A percentile compares a stretch with the other conserved stretches of the same genome.
These are phyloP conservation scores for Trichoderma erinaceum DNA, from an alignment of 495 filamentous ascomycete species.

Conservation along the genomic window DNA sequence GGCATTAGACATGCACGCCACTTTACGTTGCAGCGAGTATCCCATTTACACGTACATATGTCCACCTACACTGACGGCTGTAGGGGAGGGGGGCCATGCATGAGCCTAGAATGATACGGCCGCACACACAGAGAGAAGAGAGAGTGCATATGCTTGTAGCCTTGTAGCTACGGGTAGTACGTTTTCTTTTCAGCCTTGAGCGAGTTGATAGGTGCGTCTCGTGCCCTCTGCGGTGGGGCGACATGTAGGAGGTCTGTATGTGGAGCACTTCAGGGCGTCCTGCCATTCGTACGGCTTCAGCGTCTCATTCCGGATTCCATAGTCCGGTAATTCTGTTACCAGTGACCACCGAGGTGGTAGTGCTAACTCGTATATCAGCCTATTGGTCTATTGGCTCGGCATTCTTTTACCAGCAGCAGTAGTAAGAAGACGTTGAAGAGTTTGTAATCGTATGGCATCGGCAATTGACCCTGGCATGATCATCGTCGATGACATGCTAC, in stretches of 20 bases:
- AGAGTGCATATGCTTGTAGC: neutral
- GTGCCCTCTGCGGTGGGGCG: neutral
- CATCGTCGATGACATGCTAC: too few species aligned
- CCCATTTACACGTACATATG: neutral
- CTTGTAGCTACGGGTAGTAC: neutral
- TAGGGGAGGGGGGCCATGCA: neutral
- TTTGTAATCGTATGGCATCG: too few species aligned
- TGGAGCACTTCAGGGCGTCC: neutral
- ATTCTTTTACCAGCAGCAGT: too few species aligned
- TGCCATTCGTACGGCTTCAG: neutral
- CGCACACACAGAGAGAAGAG: neutral
- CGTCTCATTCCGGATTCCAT: neutral
- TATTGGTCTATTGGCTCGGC: too few species aligned
- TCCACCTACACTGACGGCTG: neutral
- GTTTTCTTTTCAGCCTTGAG: neutral
- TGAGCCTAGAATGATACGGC: neutral
- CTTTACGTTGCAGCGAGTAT: too few species aligned
- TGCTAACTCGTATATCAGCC: too few species aligned
- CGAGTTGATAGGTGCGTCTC: neutral
- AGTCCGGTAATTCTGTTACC: too few species aligned
- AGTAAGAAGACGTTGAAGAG: too few species aligned
- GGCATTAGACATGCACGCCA: neutral
- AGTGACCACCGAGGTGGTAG: too few species aligned
- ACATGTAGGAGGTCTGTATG: neutral
- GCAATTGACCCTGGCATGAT: too few species aligned